Evolutionary conservation across 1,139 yeast genomes (phyloP).

Genomic region (Sugiyamaella neomexicana): DNA sequence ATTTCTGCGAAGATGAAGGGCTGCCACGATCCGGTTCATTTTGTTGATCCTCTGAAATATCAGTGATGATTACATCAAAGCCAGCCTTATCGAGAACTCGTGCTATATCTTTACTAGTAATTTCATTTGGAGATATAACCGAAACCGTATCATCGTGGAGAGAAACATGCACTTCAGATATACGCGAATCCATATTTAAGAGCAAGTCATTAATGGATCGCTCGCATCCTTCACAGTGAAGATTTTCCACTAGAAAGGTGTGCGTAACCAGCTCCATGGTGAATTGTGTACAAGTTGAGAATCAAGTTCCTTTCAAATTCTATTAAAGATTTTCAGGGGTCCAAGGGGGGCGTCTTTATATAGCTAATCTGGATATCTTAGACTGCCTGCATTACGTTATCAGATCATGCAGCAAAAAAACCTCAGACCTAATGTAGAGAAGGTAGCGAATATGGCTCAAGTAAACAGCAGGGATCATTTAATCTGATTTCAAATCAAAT

Average conservation of each 20-base stretch:
- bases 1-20: not conserved
- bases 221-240: conserved; percentile 57
- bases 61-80: conserved; percentile 37
- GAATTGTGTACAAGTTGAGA: not conserved
- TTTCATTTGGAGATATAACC: conserved; percentile 27
- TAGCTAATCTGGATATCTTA: not conserved
- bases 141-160: conserved; percentile 36
- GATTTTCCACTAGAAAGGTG: conserved; percentile 42
- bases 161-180: conserved; percentile 35
- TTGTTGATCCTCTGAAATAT: conserved; percentile 15
- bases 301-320: not conserved
- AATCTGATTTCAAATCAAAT: not conserved
- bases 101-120: conserved; percentile 24
- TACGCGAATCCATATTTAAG: conserved; percentile 28
- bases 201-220: conserved; percentile 40
- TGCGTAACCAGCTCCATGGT: conserved; percentile 20
- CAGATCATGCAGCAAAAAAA: conserved; percentile 4
- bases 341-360: not conserved
- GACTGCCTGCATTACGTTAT: conserved; percentile 9
- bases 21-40: not conserved
- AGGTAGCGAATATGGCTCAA: conserved; percentile 9
- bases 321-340: not conserved
- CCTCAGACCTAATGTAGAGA: not conserved
- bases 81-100: conserved; percentile 34
- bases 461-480: not conserved